These are phyloP conservation scores for Phytopythium helicoides DNA, from an alignment of 352 stramenopile species.

Conservation along the genomic window DNA sequence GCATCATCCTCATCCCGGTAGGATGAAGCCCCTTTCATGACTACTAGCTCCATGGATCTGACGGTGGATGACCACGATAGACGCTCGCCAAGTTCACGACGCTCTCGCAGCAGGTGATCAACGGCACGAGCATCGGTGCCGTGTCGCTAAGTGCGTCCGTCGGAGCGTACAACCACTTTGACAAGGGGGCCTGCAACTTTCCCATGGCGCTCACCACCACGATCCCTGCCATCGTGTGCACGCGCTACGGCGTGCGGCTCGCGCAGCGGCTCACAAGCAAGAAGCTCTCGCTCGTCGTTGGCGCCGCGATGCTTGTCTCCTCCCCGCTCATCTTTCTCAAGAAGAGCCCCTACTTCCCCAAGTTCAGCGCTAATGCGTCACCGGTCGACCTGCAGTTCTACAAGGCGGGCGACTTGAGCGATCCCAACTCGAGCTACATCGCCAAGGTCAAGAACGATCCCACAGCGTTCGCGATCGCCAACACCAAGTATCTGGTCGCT, in stretches of 20 bases:
- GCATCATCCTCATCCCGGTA: conserved; percentile 83
- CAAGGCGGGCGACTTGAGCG: conserved; percentile 4
- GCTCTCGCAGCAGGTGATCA: conserved; percentile 76
- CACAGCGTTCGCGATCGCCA: conserved; percentile 44
- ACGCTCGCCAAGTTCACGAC: conserved; percentile 78
- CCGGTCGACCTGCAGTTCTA: conserved; percentile 82
- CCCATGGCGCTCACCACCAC: conserved; percentile 73
- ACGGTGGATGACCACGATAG: conserved; percentile 24
- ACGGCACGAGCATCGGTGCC: conserved; percentile 80
- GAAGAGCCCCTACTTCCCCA: conserved; percentile 72
- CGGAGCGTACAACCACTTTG: conserved; percentile 70
- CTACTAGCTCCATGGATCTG: background rate
- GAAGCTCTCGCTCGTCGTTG: conserved; percentile 70
- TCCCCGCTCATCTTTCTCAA: conserved; percentile 85
- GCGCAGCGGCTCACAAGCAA: conserved; percentile 77
- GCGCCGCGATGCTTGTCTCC: conserved; percentile 71
- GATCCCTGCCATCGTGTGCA: conserved; percentile 69
- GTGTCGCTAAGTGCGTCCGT: conserved; percentile 68
- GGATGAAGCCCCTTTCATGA: too few species aligned
- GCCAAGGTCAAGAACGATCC: conserved; percentile 39
- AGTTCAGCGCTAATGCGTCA: conserved; percentile 51
- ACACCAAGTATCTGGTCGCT: conserved; percentile 76
- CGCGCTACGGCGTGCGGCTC: conserved; percentile 74
- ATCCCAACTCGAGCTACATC: conserved; percentile 30
- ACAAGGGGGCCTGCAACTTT: conserved; percentile 69